A percentile compares a stretch with the other conserved stretches of the same genome.
Conservation (phyloP, 208 protist species). For the Acanthamoeba lenticulata region DNA sequence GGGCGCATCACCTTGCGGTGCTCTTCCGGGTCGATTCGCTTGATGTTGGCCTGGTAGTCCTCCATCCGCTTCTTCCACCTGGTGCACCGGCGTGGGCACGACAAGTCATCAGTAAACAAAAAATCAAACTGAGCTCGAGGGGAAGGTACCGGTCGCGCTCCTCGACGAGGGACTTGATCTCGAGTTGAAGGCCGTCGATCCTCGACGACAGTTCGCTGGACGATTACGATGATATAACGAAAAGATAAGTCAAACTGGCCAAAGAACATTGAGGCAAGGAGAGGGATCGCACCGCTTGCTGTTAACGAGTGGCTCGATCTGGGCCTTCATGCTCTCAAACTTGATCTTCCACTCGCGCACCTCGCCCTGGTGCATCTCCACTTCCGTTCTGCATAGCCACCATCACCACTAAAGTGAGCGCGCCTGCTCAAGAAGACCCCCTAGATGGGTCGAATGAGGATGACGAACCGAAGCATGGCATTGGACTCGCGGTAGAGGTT, state of each 20-base stretch:
- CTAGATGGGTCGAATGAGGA: neutral
- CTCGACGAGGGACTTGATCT: neutral
- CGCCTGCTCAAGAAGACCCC: too few species aligned
- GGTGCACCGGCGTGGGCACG: too few species aligned
- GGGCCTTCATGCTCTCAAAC: neutral
- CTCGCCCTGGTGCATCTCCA: neutral
- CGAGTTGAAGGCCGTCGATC: neutral
- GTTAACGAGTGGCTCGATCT: neutral
- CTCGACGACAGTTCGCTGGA: neutral
- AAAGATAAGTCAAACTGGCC: too few species aligned
- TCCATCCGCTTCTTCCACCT: constrained; percentile 18
- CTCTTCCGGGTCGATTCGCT: neutral
- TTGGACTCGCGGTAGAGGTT: constrained; percentile 26
- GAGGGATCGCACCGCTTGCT: neutral
- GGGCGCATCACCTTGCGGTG: neutral
- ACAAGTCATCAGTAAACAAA: neutral
- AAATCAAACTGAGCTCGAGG: neutral
- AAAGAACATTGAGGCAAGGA: too few species aligned
- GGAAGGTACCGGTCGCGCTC: neutral
- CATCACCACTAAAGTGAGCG: too few species aligned
- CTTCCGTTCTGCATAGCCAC: neutral
- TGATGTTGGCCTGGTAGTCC: constrained; percentile 3
- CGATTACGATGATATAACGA: too few species aligned
- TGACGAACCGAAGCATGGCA: neutral
- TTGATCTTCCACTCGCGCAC: neutral